These are phyloP conservation scores for Neophaeococcomyces aloes DNA, from an alignment of 2,329 filamentous ascomycete genomes.

Conservation along the genomic window DNA sequence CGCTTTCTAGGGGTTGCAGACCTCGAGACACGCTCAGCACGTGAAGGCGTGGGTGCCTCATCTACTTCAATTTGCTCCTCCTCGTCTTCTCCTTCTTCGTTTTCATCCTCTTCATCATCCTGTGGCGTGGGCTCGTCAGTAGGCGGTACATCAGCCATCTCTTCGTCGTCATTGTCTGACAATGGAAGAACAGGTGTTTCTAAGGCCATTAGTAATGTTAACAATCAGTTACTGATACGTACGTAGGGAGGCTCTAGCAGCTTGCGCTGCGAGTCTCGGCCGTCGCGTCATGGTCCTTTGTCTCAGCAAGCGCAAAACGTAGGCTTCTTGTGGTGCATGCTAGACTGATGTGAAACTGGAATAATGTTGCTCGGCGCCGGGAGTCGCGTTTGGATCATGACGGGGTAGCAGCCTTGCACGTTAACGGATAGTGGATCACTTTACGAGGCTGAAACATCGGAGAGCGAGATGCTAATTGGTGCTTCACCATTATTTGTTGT, in stretches of 20 bases:
- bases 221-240: conserved; percentile 16
- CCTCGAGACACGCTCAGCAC: conserved; percentile 35
- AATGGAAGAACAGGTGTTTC: conserved; percentile 33
- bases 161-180: conserved; percentile 36
- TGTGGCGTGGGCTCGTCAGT: conserved; percentile 26
- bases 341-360: no score
- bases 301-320: no score
- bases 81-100: conserved; percentile 26
- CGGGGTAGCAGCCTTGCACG: no score
- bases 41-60: conserved; percentile 28
- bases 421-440: no score
- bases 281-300: conserved; percentile 32
- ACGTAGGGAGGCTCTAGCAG: conserved; percentile 38
- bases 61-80: conserved; percentile 40
- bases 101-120: conserved; percentile 26
- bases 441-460: no score
- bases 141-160: conserved; percentile 31
- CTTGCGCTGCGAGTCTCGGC: conserved; percentile 36
- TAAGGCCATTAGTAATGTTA: conserved; percentile 18
- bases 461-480: no score
- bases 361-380: no score
- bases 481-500: no score
- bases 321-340: no score
- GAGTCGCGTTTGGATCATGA: no score
- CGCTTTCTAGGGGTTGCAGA: conserved; percentile 44